Evolutionary conservation across 495 filamentous ascomycete species (phyloP), one percentile per base, ranked within the genome.

Genomic region (Mycothermus thermophilus): DNA sequence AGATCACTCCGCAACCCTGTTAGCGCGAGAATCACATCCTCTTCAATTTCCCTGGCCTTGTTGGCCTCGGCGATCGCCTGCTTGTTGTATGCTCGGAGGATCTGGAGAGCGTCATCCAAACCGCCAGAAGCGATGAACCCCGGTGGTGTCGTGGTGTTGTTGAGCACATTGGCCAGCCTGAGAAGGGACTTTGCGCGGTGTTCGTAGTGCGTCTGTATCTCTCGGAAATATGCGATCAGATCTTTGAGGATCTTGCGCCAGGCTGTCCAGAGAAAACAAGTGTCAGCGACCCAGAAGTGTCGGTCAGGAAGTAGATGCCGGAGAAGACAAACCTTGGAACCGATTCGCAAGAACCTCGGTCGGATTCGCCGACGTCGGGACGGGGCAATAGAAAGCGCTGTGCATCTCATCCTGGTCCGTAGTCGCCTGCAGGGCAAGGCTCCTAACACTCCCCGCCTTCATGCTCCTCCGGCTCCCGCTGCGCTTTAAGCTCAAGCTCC

Each of bases 241-340:
- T 94, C 87, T 55, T 97, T 97, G 20, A 97, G 69, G 9, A 93
- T 68, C 66, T 93, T 93, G 24, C 90, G 72, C 90, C 90, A 97
- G 33, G 83, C 90, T 94, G 42, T 14, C 22, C 8, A 9, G 4
- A 36, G 32, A 31, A 34, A 9, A 1, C 3, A 22, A 14, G 13
- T 22, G 42, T 55, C 25, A 45, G 46, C 8, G 17, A 27, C 13
- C 24, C 3, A 11, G 1, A 6, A 1, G 15, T 11, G 30, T 1
- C 18, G 16, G 5, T 16, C 15, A 8, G 4, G 7, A 9, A 13
- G 4, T 27, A 18, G 22, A n/a, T 23, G 15, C 28, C 19, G 34
- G 23, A n/a, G 13, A 29, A 59, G n/a, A 41, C 73, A 33, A 64
- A 93, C 87, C 72, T 65, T 93, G 79, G 55, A 97, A 97, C 35